Evolutionary conservation across 805 yeast genomes (phyloP).

Genomic region (Blastobotrys americana): DNA sequence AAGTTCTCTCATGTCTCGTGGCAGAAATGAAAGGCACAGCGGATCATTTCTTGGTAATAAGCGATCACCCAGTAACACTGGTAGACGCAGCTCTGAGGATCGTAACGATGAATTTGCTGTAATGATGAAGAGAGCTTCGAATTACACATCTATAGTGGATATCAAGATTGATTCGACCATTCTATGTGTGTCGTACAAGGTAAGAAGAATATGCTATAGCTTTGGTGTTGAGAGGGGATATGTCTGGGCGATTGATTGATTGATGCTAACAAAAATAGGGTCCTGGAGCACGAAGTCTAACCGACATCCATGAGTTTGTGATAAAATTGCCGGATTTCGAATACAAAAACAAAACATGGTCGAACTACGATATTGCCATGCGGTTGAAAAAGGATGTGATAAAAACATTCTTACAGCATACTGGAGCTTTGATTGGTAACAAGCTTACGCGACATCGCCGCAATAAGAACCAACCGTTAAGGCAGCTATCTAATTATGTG

Average conservation of each 20-base stretch:
- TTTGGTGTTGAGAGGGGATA: background rate
- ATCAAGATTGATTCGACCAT: constrained; percentile 45
- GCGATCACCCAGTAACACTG: background rate
- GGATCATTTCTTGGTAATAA: background rate
- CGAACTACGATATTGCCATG: constrained; percentile 57
- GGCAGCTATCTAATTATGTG: constrained; percentile 32
- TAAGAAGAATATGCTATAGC: constrained; percentile 8
- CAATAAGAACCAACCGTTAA: constrained; percentile 19
- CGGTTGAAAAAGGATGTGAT: constrained; percentile 50
- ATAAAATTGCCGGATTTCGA: constrained; percentile 56
- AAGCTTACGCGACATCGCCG: constrained; percentile 44
- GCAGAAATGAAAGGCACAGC: constrained; percentile 2
- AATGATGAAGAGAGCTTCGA: constrained; percentile 72
- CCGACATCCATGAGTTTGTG: constrained; percentile 69
- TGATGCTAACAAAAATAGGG: constrained; percentile 35
- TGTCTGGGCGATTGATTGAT: background rate
- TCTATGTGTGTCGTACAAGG: constrained; percentile 64
- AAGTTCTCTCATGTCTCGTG: background rate
- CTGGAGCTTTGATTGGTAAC: constrained; percentile 75
- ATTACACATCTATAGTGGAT: constrained; percentile 58
- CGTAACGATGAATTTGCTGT: constrained; percentile 39
- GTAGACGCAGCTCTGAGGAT: constrained; percentile 7
- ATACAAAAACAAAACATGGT: constrained; percentile 61
- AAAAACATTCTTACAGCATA: constrained; percentile 35
- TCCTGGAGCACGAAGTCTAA: constrained; percentile 56